Evolutionary conservation across 176 grass and related monocot genomes (phyloP).

Genomic region (Aegilops umbellulata): DNA sequence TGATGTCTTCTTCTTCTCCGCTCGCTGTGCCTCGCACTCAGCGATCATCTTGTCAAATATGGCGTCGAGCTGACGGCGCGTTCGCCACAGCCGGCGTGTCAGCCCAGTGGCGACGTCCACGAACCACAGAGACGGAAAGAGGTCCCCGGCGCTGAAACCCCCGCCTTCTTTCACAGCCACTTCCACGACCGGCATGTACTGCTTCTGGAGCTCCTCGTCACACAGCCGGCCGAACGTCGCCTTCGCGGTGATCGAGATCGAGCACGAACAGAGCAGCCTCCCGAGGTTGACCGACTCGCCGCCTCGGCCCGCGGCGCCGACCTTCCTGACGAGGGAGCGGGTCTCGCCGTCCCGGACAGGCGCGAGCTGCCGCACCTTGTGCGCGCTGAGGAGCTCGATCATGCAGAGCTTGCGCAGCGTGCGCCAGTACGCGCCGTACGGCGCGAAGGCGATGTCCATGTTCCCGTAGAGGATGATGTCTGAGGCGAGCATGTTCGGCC

Average conservation of each 20-base stretch:
- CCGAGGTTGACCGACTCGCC: slow-evolving; percentile 10
- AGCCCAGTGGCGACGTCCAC: neutral
- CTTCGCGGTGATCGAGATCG: neutral
- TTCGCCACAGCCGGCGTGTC: neutral
- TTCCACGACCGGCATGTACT: neutral
- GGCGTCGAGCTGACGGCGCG: neutral
- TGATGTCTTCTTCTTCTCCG: neutral
- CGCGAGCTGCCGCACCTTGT: slow-evolving; percentile 16
- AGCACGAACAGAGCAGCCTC: neutral
- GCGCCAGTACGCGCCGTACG: slow-evolving; percentile 39
- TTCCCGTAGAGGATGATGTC: slow-evolving; percentile 17
- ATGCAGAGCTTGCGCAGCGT: slow-evolving; percentile 34
- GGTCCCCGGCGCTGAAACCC: neutral
- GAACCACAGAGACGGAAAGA: neutral
- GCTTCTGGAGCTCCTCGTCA: neutral
- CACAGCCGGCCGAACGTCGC: neutral
- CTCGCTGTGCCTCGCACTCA: neutral
- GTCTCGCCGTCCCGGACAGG: slow-evolving; percentile 20
- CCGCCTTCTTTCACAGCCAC: neutral
- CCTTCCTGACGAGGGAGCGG: neutral
- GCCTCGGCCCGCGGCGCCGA: neutral
- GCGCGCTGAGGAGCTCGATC: slow-evolving; percentile 26
- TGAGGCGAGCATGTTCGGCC: neutral
- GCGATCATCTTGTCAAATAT: neutral
- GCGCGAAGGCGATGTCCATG: slow-evolving; percentile 21